Conservation (phyloP, 257 asterid genomes). For the Eucommia ulmoides region DNA sequence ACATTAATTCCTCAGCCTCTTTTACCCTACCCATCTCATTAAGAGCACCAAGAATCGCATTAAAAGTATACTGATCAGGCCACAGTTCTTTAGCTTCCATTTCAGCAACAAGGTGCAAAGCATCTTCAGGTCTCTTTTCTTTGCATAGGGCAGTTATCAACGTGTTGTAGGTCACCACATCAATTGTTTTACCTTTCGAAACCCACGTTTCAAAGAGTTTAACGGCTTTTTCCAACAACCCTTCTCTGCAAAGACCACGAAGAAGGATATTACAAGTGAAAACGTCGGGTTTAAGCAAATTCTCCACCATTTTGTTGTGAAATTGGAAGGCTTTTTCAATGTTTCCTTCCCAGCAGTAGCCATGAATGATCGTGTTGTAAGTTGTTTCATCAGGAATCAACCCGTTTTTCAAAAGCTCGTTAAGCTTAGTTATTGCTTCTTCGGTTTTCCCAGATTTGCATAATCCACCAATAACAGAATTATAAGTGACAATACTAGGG, state of each 20-base stretch:
- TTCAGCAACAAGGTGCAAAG: slow-evolving; percentile 42
- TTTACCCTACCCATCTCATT: slow-evolving; percentile 34
- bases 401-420: slow-evolving; percentile 61
- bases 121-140: slow-evolving; percentile 54
- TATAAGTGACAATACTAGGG: slow-evolving; percentile 57
- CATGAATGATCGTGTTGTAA: slow-evolving; percentile 72
- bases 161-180: slow-evolving; percentile 69
- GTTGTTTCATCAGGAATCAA: slow-evolving; percentile 72
- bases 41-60: slow-evolving; percentile 44
- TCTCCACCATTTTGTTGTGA: slow-evolving; percentile 69
- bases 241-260: slow-evolving; percentile 54
- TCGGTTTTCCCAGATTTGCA: slow-evolving; percentile 62
- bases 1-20: slow-evolving; percentile 48
- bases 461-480: slow-evolving; percentile 65
- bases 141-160: slow-evolving; percentile 59
- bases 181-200: slow-evolving; percentile 46
- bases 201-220: slow-evolving; percentile 53
- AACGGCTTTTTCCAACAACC: slow-evolving; percentile 72
- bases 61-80: slow-evolving; percentile 56
- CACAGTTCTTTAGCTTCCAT: slow-evolving; percentile 70
- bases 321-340: slow-evolving; percentile 65
- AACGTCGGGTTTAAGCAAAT: slow-evolving; percentile 51
- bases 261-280: slow-evolving; percentile 77
- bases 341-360: slow-evolving; percentile 67
- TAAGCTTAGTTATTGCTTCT: slow-evolving; percentile 40